A percentile compares a stretch with the other conserved stretches of the same genome.
Evolutionary conservation across 148 eudicot species (phyloP).

Genomic region (Nyssa sinensis): DNA sequence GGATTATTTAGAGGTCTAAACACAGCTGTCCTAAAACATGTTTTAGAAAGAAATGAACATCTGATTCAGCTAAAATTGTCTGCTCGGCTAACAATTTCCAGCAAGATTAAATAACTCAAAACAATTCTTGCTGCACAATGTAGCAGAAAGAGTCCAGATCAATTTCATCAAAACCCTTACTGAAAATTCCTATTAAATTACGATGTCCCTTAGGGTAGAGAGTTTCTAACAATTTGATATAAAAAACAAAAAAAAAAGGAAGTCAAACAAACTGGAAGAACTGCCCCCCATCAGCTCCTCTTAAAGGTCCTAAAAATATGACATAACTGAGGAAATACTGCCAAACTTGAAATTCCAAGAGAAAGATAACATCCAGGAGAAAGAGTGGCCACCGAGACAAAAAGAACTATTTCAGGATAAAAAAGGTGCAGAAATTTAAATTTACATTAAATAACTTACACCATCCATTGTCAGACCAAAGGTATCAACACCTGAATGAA

Average conservation of each 20-base stretch:
- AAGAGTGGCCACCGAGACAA: not conserved
- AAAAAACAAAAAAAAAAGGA: not conserved
- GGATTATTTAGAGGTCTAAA: no score
- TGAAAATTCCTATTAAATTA: not conserved
- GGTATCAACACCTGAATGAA: constrained; percentile 98
- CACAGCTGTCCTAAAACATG: no score
- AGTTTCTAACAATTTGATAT: no score
- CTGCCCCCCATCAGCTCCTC: not conserved
- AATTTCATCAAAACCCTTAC: no score
- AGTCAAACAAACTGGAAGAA: not conserved
- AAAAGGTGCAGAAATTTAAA: not conserved
- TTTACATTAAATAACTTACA: constrained; percentile 48
- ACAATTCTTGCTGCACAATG: constrained; percentile 4
- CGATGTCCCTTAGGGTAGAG: not conserved
- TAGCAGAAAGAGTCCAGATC: not conserved
- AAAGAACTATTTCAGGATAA: not conserved
- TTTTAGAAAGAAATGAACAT: not conserved
- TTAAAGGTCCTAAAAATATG: not conserved
- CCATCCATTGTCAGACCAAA: constrained; percentile 92
- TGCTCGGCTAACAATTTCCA: not conserved
- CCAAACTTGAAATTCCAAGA: not conserved
- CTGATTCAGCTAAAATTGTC: not conserved
- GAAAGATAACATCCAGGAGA: not conserved
- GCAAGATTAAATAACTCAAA: not conserved
- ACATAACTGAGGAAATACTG: constrained; percentile 2